Percentiles rank a stretch among this genome's conserved stretches.
phyloP scores from a whole-genome alignment of 2,329 filamentous ascomycete species.

The Venturia effusa region DNA sequence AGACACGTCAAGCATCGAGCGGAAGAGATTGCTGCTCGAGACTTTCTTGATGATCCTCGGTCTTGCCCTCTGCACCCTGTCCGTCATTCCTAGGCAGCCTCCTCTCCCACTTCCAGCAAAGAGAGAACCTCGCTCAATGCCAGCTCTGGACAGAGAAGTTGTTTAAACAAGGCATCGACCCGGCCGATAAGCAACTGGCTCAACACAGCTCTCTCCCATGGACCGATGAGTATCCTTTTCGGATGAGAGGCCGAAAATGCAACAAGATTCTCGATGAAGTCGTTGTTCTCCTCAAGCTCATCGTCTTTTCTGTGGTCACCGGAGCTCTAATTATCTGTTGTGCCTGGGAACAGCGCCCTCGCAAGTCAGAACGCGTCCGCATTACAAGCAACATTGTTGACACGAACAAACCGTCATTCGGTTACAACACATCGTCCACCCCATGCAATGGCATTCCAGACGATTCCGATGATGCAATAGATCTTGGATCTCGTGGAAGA shows the following conservation, averaged over 20 bases:
- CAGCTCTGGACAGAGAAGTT: not conserved
- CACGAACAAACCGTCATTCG: too few species aligned
- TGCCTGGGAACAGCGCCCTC: not conserved
- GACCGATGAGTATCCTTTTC: not conserved
- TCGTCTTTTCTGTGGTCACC: not conserved
- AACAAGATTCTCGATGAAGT: not conserved
- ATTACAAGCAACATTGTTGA: too few species aligned
- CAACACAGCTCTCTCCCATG: not conserved
- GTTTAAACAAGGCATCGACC: not conserved
- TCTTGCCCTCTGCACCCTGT: not conserved
- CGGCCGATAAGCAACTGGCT: not conserved
- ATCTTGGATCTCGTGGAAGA: too few species aligned
- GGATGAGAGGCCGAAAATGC: not conserved
- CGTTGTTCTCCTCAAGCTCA: not conserved
- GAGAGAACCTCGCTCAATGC: not conserved
- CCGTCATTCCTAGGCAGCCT: not conserved
- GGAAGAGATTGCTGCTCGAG: not conserved
- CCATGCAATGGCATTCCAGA: too few species aligned
- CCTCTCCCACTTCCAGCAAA: not conserved
- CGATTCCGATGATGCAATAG: too few species aligned
- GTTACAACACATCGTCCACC: too few species aligned
- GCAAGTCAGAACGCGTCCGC: too few species aligned
- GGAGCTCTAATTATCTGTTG: not conserved
- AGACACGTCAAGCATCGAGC: not conserved
- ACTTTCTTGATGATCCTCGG: not conserved